Evolutionary conservation across 1,284 basidiomycete species (phyloP).

Genomic region (Ganoderma resinaceum): DNA sequence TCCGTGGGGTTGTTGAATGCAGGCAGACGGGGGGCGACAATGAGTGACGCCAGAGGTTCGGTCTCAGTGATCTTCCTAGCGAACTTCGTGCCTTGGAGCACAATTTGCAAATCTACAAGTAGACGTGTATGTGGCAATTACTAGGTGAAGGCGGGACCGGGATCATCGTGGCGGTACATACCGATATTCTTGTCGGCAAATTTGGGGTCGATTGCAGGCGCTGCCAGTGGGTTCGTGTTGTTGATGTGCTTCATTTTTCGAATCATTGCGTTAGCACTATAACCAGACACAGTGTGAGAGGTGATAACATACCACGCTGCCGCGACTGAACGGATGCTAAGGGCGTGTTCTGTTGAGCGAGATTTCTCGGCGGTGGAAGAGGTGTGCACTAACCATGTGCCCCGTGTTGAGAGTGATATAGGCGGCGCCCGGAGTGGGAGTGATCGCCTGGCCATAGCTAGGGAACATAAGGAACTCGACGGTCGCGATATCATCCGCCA

Average conservation of each 20-base stretch:
- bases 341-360: not conserved
- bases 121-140: not conserved
- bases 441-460: slow-evolving; percentile 8
- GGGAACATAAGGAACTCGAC: slow-evolving; percentile 21
- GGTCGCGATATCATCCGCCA: slow-evolving; percentile 12
- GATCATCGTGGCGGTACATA: not conserved
- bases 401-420: slow-evolving; percentile 17
- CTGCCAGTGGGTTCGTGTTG: slow-evolving; percentile 6
- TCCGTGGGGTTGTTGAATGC: slow-evolving; percentile 10
- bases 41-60: slow-evolving; percentile 11
- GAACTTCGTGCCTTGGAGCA: slow-evolving; percentile 18
- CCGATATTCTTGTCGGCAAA: slow-evolving; percentile 17
- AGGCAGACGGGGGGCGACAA: slow-evolving; percentile 11
- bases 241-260: slow-evolving; percentile 16
- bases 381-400: slow-evolving; percentile 3
- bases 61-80: slow-evolving; percentile 10
- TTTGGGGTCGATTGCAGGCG: slow-evolving; percentile 17
- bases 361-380: not conserved
- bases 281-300: not conserved
- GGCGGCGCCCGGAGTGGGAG: not conserved
- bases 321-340: slow-evolving; percentile 15
- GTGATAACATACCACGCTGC: slow-evolving; percentile 7
- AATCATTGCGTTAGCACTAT: not conserved
- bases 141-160: not conserved
- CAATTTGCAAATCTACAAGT: slow-evolving; percentile 11